Evolutionary conservation across 257 asterid species (phyloP), one percentile per base, ranked within the genome.

Genomic region (Salvia rosmarinus): DNA sequence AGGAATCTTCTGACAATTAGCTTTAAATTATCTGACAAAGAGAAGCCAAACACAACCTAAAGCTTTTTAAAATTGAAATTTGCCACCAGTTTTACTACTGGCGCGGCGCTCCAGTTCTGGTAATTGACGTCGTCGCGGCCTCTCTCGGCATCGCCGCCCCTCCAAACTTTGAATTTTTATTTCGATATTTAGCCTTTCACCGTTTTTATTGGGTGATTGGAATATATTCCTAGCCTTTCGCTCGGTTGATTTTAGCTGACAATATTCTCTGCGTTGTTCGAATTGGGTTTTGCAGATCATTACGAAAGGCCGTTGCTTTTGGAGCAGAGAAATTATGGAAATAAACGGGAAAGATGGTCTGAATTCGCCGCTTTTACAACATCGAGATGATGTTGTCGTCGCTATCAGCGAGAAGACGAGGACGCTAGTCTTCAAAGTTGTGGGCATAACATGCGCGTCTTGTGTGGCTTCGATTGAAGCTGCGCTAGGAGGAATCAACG

Each of bases 381-480:
- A 77, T 64, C 68, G 79, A 12, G 78, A 85, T 37, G 91, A 86
- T 59, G 84, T 83, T 68, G 84, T 79, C 44, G 80, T 83, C 80
- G 79, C 76, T 6, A 12, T 82, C 77, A 82, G 77, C 64, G 88
- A 83, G 80, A 90, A 83, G 73, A 72, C 81, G 76, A 83, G 94
- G 82, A 86, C 92, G 16, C 79, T 94, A n/a, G 85, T 75, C 9
- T 94, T 94, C 90, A 94, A 86, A 75, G 87, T 94, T 51, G 40
- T 63, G 76, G 97, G 97, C 34, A 89, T 94, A 80, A 87, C 96
- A 25, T 90, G 98, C 78, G 81, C 98, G 32, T 89, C 97, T 35
- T 94, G 98, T 78, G 90, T 88, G 6, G 87, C 87, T 73, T 87
- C 98, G 6, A 84, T 94, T 78, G 97, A 94, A 80, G 78, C 92